These are phyloP conservation scores for Cryptosporidium bovis DNA, from an alignment of 169 alveolate genomes.

Conservation along the genomic window DNA sequence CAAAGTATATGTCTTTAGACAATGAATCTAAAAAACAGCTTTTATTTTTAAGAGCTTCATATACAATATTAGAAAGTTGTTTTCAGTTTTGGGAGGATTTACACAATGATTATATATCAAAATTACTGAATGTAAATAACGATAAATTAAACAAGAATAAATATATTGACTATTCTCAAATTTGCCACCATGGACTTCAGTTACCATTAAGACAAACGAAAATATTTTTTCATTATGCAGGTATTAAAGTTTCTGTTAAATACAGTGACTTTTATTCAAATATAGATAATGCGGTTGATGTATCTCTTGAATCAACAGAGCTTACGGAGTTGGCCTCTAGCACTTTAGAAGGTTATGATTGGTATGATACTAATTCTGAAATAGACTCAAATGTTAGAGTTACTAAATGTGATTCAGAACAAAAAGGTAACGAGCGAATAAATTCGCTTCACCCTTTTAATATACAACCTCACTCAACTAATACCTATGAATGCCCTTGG, in stretches of 20 bases:
- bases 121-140: neutral
- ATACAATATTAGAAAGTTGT: constrained; percentile 53
- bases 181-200: constrained; percentile 68
- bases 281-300: neutral
- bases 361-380: constrained; percentile 11
- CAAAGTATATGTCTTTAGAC: constrained; percentile 34
- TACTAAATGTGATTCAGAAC: neutral
- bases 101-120: constrained; percentile 9
- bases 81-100: constrained; percentile 55
- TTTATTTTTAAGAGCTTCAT: constrained; percentile 67
- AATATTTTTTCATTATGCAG: constrained; percentile 56
- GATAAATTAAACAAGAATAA: neutral
- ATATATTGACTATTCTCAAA: constrained; percentile 10
- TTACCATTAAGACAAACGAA: constrained; percentile 60
- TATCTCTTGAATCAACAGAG: constrained; percentile 20
- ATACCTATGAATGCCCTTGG: constrained; percentile 25
- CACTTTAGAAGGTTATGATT: neutral
- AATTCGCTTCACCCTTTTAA: no score
- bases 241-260: constrained; percentile 23
- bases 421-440: neutral
- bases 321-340: neutral
- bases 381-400: no score
- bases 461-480: neutral
- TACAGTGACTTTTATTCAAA: neutral
- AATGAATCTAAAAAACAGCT: constrained; percentile 45